Evolutionary conservation across 305 asterid genomes (phyloP).

Genomic region (Ilex paraguariensis): DNA sequence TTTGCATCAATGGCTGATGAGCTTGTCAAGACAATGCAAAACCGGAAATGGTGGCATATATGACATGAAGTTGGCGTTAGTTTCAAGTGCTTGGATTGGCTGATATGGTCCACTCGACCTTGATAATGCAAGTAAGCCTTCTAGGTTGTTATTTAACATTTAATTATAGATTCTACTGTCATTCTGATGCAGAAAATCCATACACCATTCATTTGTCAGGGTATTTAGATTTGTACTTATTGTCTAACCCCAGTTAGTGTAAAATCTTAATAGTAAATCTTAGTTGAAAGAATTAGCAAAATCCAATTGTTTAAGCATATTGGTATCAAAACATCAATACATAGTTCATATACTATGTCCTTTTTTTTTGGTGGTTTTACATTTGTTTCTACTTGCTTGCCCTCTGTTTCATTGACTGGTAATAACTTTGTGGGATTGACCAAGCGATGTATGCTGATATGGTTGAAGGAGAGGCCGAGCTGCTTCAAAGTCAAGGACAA

Average conservation of each 20-base stretch:
- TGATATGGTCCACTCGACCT: no score
- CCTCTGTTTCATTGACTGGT: no score
- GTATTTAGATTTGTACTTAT: neutral
- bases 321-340: no score
- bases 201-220: neutral
- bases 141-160: neutral
- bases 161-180: neutral
- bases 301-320: no score
- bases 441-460: no score
- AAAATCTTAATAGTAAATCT: no score
- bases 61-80: constrained; percentile 21
- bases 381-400: no score
- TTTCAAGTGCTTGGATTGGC: neutral
- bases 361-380: no score
- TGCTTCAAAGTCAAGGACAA: no score
- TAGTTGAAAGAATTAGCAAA: neutral
- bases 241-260: neutral
- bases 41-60: constrained; percentile 83
- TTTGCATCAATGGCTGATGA: constrained; percentile 65
- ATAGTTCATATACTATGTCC: no score
- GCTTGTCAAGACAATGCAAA: constrained; percentile 79
- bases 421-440: no score
- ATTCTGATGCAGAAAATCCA: neutral
- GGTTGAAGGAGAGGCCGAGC: no score
- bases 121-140: neutral